A percentile compares a stretch with the other conserved stretches of the same genome.
phyloP scores from a whole-genome alignment of 75 land plant genomes.

The Sequoia sempervirens region DNA sequence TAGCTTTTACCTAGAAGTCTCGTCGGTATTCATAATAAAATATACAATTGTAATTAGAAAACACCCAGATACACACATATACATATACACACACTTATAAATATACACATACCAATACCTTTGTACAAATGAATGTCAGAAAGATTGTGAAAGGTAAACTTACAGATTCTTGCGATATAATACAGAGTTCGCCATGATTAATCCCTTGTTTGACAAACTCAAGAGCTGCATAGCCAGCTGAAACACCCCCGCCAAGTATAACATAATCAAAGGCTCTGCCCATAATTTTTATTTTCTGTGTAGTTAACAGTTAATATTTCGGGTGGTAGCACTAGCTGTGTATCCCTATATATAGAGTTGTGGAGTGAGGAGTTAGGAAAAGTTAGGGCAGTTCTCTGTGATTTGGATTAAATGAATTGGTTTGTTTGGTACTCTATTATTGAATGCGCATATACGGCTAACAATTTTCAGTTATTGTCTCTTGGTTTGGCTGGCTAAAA shows the following conservation, averaged over 20 bases:
- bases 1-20: too few species aligned
- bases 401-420: background rate
- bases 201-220: constrained; percentile 75
- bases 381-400: background rate
- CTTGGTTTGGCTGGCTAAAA: background rate
- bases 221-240: constrained; percentile 91
- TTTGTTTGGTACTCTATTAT: background rate
- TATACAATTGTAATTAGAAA: too few species aligned
- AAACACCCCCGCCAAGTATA: constrained; percentile 79
- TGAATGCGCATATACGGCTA: background rate
- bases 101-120: too few species aligned
- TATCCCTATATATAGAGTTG: background rate
- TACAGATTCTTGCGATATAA: constrained; percentile 86
- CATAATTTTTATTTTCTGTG: constrained; percentile 22
- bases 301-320: background rate
- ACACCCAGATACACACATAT: too few species aligned
- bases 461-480: background rate
- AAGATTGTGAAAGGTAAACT: constrained; percentile 2
- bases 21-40: too few species aligned
- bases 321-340: too few species aligned
- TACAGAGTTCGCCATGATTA: constrained; percentile 75
- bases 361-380: background rate
- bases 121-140: background rate
- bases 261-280: constrained; percentile 78
- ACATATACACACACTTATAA: too few species aligned